Evolutionary conservation across 2,329 filamentous ascomycete genomes (phyloP), one percentile per base, ranked within the genome.

Genomic region (Sphaerulina musiva): DNA sequence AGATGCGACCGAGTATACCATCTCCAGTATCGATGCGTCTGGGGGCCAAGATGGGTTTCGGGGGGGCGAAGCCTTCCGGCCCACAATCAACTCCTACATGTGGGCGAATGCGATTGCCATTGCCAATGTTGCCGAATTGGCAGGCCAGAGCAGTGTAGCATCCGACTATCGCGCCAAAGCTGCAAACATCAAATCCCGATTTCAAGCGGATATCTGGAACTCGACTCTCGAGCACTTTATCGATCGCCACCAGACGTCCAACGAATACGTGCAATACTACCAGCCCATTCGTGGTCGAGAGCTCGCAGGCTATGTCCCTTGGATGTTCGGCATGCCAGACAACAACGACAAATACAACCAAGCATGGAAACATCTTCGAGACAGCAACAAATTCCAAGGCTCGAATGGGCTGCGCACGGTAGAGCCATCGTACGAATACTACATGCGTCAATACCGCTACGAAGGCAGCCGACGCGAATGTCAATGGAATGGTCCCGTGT

Each of bases 1-100:
- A 0, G 73, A 76, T 59, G 73, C 73, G 0, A 75, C 73, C 0
- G 73, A 76, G 54, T 76, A 76, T 55, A 76, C 72, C 1, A 74
- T 75, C 44, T 68, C 71, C 0, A 73, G 69, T 41, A 75, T 74
- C 51, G 73, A 75, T 53, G 70, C 73, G 0, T 69, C 66, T 0
- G 65, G 68, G n/a, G 72, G 70, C 3, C 32, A 56, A 14, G 73
- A 75, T 46, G 73, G 73, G 0, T 76, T 75, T 40, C 61, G 54
- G 0, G 72, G 72, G 1, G 73, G 73, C 3, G 50, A 72, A 8
- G 64, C 72, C 1, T 75, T 75, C 62, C 66, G 73, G 5, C 73
- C 73, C 0, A 73, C 70, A 17, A 74, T 76, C 61, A 76, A 75
- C 60, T 70, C 68, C 53, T 75, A 73, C 57, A 70, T 73, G 56